phyloP scores from a whole-genome alignment of 192 early-diverging fungal species.

The Podila verticillata region DNA sequence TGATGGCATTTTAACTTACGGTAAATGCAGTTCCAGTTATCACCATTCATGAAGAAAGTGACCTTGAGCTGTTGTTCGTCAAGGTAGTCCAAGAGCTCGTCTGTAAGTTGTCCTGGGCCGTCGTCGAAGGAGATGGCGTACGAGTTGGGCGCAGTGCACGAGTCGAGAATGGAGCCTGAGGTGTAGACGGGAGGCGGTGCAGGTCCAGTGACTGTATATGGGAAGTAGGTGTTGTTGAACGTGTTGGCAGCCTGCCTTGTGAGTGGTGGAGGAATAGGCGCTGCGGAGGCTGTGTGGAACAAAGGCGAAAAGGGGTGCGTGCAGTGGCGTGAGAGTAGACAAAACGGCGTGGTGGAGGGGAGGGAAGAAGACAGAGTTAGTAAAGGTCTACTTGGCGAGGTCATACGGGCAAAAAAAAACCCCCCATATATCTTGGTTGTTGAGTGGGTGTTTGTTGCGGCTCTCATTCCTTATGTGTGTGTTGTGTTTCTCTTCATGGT shows the following conservation, averaged over 20 bases:
- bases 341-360: too few relatives aligned
- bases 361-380: too few relatives aligned
- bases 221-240: conserved; percentile 18
- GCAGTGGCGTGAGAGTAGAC: neutral
- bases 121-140: conserved; percentile 74
- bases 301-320: neutral
- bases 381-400: too few relatives aligned
- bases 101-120: conserved; percentile 66
- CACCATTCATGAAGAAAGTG: conserved; percentile 76
- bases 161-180: conserved; percentile 24
- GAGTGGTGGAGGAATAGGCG: conserved; percentile 13
- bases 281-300: conserved; percentile 7
- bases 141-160: conserved; percentile 21
- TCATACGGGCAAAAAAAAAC: too few relatives aligned
- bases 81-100: conserved; percentile 62
- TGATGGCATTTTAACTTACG: conserved; percentile 49
- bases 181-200: conserved; percentile 10
- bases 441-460: too few relatives aligned
- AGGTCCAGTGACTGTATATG: conserved; percentile 24
- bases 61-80: conserved; percentile 63
- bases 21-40: conserved; percentile 53
- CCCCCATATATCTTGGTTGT: too few relatives aligned
- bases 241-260: neutral
- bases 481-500: too few relatives aligned
- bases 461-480: too few relatives aligned